A percentile compares a stretch with the other conserved stretches of the same genome.
Evolutionary conservation across 495 filamentous ascomycete species (phyloP).

Genomic region (Hypoxylon crocopeplum): DNA sequence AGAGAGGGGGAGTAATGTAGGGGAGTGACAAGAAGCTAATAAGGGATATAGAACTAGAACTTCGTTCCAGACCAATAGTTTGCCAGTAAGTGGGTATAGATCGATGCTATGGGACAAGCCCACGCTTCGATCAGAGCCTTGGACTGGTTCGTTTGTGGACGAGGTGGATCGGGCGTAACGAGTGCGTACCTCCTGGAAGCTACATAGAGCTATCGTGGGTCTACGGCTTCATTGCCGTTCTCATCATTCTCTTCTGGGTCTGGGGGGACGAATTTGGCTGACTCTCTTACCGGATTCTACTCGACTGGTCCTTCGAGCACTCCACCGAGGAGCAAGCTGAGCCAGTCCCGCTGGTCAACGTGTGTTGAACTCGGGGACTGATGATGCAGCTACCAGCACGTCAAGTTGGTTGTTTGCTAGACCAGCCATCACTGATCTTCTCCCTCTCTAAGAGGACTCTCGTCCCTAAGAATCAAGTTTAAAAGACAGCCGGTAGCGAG

Average conservation of each 20-base stretch:
- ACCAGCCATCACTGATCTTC: conserved; percentile 7
- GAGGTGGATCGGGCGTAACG: conserved; percentile 19
- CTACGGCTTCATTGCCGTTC: conserved; percentile 18
- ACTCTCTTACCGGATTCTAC: conserved; percentile 6
- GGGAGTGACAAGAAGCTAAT: background rate
- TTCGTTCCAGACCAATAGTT: conserved; percentile 22
- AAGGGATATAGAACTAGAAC: conserved; percentile 22
- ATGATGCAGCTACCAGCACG: conserved; percentile 32
- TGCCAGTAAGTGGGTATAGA: conserved; percentile 13
- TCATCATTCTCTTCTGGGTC: conserved; percentile 11
- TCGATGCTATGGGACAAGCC: conserved; percentile 26
- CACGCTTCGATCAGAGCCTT: conserved; percentile 32
- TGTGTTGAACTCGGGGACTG: conserved; percentile 36
- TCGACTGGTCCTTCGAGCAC: conserved; percentile 18
- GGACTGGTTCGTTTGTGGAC: conserved; percentile 8
- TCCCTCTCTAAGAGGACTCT: conserved; percentile 7
- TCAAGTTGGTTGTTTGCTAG: conserved; percentile 26
- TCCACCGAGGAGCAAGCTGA: conserved; percentile 21
- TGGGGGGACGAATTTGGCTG: conserved; percentile 14
- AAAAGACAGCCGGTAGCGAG: conserved; percentile 9
- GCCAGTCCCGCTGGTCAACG: conserved; percentile 42
- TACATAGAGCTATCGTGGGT: conserved; percentile 18
- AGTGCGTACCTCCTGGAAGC: conserved; percentile 1
- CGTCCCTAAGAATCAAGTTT: conserved; percentile 3
- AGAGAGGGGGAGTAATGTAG: conserved; percentile 11